phyloP scores from a whole-genome alignment of 2,329 filamentous ascomycete genomes.

The Venturia effusa region DNA sequence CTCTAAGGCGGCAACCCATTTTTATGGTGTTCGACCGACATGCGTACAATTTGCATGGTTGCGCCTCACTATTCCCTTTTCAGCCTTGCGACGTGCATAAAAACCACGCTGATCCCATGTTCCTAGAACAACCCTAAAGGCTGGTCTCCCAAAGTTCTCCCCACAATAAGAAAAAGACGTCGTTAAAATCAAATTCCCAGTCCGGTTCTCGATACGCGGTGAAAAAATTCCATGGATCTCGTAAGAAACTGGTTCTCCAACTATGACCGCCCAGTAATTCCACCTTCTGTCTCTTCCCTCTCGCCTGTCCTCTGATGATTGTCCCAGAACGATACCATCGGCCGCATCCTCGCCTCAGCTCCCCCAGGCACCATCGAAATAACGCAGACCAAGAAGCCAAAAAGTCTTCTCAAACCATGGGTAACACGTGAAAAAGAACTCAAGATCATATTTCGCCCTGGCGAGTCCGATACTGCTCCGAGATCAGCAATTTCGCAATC shows the following conservation, averaged over 20 bases:
- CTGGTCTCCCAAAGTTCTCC: not conserved
- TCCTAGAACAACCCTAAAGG: not conserved
- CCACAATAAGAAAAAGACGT: not conserved
- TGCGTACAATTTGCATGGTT: not conserved
- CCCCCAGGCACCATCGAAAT: not conserved
- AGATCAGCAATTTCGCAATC: not conserved
- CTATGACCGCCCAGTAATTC: not conserved
- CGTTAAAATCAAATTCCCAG: not conserved
- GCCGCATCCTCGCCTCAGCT: conserved; percentile 2
- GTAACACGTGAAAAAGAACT: not conserved
- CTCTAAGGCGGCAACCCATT: not conserved
- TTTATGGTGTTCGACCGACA: not conserved
- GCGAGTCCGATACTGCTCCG: not conserved
- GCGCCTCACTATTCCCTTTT: not conserved
- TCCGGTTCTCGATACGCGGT: not conserved
- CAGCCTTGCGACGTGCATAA: conserved; percentile 1
- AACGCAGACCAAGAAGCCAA: not conserved
- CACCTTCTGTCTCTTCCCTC: not conserved
- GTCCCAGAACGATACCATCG: not conserved
- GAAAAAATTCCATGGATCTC: not conserved
- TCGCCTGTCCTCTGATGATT: not conserved
- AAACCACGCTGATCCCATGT: not conserved
- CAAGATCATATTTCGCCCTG: not conserved
- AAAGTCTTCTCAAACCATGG: not conserved
- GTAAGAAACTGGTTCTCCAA: not conserved